Percentiles rank a stretch among this genome's conserved stretches.
Conservation (phyloP, 2,329 filamentous ascomycete genomes). For the Lecanicillium sp. region DNA sequence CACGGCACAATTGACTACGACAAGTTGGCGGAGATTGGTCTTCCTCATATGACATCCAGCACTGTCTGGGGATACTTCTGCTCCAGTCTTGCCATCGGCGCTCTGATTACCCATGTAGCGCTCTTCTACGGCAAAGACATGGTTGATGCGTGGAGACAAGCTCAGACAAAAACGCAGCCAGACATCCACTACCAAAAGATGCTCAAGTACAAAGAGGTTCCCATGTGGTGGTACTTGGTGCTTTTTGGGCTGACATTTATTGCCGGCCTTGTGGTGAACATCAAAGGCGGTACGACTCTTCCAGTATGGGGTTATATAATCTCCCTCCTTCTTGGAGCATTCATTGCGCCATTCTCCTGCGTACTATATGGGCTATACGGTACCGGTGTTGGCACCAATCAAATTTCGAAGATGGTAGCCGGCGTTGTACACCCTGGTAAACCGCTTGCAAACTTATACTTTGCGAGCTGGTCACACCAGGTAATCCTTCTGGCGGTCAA, state of each 20-base stretch:
- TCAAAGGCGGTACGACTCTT: conserved; percentile 27
- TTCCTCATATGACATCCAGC: conserved; percentile 19
- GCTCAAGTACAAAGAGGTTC: conserved; percentile 29
- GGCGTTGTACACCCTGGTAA: conserved; percentile 35
- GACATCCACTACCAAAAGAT: conserved; percentile 35
- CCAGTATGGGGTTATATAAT: conserved; percentile 28
- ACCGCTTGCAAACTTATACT: conserved; percentile 35
- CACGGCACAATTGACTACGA: conserved; percentile 17
- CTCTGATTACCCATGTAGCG: conserved; percentile 13
- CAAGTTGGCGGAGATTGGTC: conserved; percentile 17
- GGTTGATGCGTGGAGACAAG: conserved; percentile 13
- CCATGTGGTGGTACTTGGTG: conserved; percentile 27
- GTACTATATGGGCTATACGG: conserved; percentile 20
- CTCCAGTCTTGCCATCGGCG: conserved; percentile 22
- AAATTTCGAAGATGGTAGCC: conserved; percentile 34
- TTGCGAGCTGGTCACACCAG: conserved; percentile 26
- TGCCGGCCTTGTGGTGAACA: conserved; percentile 24
- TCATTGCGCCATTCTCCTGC: conserved; percentile 25
- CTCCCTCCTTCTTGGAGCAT: conserved; percentile 23
- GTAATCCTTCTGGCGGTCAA: conserved; percentile 24
- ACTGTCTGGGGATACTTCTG: conserved; percentile 18
- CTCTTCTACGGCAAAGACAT: conserved; percentile 14
- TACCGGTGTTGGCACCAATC: conserved; percentile 13
- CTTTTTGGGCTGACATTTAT: conserved; percentile 24
- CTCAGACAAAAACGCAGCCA: conserved; percentile 11